phyloP scores from a whole-genome alignment of 179 eudicot species.

The Amaranthus tricolor region DNA sequence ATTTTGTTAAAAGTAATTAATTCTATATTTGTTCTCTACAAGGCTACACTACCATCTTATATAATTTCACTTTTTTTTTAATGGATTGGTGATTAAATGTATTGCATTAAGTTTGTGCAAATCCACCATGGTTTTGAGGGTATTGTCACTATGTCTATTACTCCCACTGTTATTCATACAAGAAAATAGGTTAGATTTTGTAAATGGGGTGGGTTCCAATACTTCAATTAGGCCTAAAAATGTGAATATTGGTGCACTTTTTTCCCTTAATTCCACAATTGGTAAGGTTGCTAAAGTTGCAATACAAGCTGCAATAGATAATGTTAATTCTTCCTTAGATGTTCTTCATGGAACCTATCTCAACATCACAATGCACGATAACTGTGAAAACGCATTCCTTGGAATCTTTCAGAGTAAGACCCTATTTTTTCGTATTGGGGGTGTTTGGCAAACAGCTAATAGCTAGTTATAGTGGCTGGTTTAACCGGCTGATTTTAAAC shows the following conservation, averaged over 20 bases:
- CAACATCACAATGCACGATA: slow-evolving; percentile 47
- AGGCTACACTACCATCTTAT: neutral
- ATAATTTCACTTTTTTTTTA: slow-evolving; percentile 6
- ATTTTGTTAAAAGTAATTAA: neutral
- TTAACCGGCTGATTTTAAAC: too few relatives aligned
- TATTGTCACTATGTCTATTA: slow-evolving; percentile 14
- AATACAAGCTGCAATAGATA: slow-evolving; percentile 61
- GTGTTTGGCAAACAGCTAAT: too few relatives aligned
- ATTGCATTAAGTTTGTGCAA: neutral
- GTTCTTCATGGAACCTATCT: slow-evolving; percentile 57
- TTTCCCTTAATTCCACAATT: slow-evolving; percentile 36
- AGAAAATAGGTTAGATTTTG: slow-evolving; percentile 26
- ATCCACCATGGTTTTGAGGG: slow-evolving; percentile 24
- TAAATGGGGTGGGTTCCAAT: slow-evolving; percentile 26
- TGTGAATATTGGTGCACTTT: slow-evolving; percentile 58
- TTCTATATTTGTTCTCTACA: too few relatives aligned
- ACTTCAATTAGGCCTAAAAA: slow-evolving; percentile 46
- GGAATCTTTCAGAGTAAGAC: slow-evolving; percentile 52
- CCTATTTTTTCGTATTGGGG: neutral
- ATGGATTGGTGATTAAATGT: slow-evolving; percentile 1
- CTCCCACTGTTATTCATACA: slow-evolving; percentile 11
- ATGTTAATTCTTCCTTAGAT: slow-evolving; percentile 54
- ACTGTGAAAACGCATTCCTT: slow-evolving; percentile 52
- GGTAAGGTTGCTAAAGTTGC: slow-evolving; percentile 83
- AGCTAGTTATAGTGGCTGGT: too few relatives aligned